Percentiles rank a stretch among this genome's conserved stretches.
These are phyloP conservation scores for Cladophialophora psammophila DNA, from an alignment of 2,329 filamentous ascomycete genomes.

Conservation along the genomic window DNA sequence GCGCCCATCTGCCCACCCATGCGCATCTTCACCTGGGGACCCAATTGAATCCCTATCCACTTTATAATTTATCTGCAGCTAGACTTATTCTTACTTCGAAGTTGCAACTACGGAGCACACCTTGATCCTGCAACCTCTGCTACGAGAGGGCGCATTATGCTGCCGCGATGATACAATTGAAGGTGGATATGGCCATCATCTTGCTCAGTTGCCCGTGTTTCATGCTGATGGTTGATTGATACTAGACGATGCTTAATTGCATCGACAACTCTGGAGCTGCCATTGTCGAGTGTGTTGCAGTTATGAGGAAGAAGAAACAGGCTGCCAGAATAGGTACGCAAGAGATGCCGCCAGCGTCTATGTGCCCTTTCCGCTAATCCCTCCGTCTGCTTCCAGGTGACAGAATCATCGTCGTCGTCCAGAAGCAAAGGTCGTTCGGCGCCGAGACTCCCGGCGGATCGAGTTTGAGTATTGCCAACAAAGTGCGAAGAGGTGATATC, in stretches of 20 bases:
- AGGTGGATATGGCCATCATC: constrained; percentile 57
- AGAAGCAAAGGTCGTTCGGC: constrained; percentile 86
- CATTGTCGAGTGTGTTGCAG: constrained; percentile 93
- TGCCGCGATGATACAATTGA: constrained; percentile 87
- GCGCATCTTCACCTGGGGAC: not conserved
- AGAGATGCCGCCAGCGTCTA: too few relatives aligned
- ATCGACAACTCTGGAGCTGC: constrained; percentile 99
- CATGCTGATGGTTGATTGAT: constrained; percentile 2
- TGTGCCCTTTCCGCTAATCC: not conserved
- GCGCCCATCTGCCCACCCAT: constrained; percentile 15
- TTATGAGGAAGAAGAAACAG: constrained; percentile 86
- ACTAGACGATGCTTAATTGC: constrained; percentile 94
- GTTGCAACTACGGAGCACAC: constrained; percentile 6
- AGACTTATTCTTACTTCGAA: constrained; percentile 10
- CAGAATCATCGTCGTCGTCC: constrained; percentile 94
- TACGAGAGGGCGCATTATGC: constrained; percentile 41
- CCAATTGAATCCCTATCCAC: constrained; percentile 18
- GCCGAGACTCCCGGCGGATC: constrained; percentile 68
- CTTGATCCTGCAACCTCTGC: not conserved
- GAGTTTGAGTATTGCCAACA: constrained; percentile 80
- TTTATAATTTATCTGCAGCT: constrained; percentile 19
- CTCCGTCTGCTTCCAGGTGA: constrained; percentile 68
- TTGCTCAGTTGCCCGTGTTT: not conserved
- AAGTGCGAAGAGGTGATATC: constrained; percentile 95
- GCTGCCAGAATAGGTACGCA: constrained; percentile 80